Evolutionary conservation across 2,329 filamentous ascomycete species (phyloP), one percentile per base, ranked within the genome.

Genomic region (Colletotrichum sp.): DNA sequence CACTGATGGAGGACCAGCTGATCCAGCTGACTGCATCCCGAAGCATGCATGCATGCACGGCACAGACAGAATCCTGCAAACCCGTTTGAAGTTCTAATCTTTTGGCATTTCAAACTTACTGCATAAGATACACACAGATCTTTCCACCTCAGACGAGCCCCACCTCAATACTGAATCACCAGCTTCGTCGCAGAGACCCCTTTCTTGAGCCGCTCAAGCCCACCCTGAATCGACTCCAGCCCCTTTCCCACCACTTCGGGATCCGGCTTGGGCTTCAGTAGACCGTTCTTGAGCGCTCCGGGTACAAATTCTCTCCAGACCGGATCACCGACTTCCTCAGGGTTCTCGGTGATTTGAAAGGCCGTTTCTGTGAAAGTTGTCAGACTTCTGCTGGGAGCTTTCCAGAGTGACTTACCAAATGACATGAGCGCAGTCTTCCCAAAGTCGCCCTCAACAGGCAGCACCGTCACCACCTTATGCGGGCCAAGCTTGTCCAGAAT

Each of bases 111-210:
- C 43, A 52, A 52, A 7, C 43, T 13, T 13, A 52, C 43, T 52
- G 43, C 43, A 52, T 28, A 59, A 28, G 0, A 0, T n/a, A n/a
- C 26, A 61, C 9, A 61, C 30, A 61, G 59, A 61, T 21, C 3
- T n/a, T 16, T 21, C 2, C 3, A 4, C 10, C 18, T 61, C 16
- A 13, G 26, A 21, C 28, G 34, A 3, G 34, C n/a, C 9, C 61
- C 16, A 14, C 39, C n/a, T 43, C 16, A 71, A 5, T 32, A 71
- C 9, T 36, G 36, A 26, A 64, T 43, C 24, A 55, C 65, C 12
- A 67, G 28, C 65, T 70, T 66, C 24, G 7, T 64, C 28, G 65
- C 59, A 4, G 73, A 74, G 18, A 69, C 59, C 13, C 55, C 63
- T 8, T 65, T 28, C 57, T 60, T 74, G 14, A 73, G 24, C 14